Conservation (phyloP, 176 grass and related monocot species). For the Tillandsia fasciculata region DNA sequence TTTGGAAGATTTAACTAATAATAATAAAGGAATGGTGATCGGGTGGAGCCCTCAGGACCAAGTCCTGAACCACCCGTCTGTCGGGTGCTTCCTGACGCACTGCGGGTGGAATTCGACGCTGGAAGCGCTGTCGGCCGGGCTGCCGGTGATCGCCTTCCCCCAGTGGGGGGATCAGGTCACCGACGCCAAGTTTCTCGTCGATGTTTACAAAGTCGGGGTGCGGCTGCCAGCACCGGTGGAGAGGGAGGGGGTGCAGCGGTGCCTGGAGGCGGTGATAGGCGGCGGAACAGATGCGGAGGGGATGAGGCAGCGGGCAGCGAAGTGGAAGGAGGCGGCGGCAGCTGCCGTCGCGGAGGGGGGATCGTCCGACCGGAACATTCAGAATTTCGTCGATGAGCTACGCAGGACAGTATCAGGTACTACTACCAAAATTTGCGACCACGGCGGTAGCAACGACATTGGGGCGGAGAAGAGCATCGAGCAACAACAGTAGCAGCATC, state of each 20-base stretch:
- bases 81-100: conserved; percentile 75
- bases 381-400: conserved; percentile 58
- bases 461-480: too few relatives aligned
- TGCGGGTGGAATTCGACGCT: conserved; percentile 85
- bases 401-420: conserved; percentile 9
- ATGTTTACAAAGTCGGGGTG: conserved; percentile 49
- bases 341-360: conserved; percentile 40
- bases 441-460: too few relatives aligned
- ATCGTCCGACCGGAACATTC: conserved; percentile 43
- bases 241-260: conserved; percentile 26
- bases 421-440: not conserved
- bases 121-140: conserved; percentile 53
- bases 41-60: conserved; percentile 71
- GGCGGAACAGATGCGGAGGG: conserved; percentile 16
- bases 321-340: conserved; percentile 37
- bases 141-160: conserved; percentile 63
- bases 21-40: conserved; percentile 42
- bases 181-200: conserved; percentile 52
- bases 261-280: conserved; percentile 33
- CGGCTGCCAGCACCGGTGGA: conserved; percentile 32
- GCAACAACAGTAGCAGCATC: too few relatives aligned
- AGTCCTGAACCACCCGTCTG: conserved; percentile 45
- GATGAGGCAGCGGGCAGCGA: conserved; percentile 24
- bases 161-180: conserved; percentile 77
- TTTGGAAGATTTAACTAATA: conserved; percentile 7